phyloP scores from a whole-genome alignment of 257 asterid genomes.

The Thymus quinquecostatus region DNA sequence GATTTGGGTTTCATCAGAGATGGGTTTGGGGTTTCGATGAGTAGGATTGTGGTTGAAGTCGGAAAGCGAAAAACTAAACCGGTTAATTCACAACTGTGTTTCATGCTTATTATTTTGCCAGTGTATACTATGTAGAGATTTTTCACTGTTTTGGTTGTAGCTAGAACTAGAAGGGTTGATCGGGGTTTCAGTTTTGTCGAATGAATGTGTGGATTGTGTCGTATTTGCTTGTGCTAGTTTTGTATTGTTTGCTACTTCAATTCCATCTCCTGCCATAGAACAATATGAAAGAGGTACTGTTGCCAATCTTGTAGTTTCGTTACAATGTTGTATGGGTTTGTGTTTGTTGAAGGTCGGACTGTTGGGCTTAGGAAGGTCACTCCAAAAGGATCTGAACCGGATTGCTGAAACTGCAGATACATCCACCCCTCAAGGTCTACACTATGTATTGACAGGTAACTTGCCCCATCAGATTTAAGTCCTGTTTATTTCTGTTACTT shows the following conservation, averaged over 20 bases:
- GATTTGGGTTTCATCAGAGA: background rate
- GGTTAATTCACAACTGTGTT: too few relatives aligned
- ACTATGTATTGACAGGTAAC: conserved; percentile 93
- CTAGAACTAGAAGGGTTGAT: background rate
- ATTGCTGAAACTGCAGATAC: conserved; percentile 94
- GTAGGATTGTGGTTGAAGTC: too few relatives aligned
- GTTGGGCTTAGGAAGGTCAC: conserved; percentile 88
- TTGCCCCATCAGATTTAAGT: conserved; percentile 9
- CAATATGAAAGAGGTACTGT: too few relatives aligned
- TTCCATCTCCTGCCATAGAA: too few relatives aligned
- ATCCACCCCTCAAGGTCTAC: conserved; percentile 84
- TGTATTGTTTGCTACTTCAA: too few relatives aligned
- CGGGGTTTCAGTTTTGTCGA: background rate
- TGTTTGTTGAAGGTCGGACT: conserved; percentile 71
- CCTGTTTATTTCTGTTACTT: background rate
- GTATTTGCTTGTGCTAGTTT: too few relatives aligned
- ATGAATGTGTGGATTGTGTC: background rate
- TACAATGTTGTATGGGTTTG: conserved; percentile 1
- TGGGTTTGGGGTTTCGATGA: background rate
- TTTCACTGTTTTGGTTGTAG: too few relatives aligned
- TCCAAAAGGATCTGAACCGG: conserved; percentile 84
- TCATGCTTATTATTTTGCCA: too few relatives aligned
- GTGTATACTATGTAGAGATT: too few relatives aligned
- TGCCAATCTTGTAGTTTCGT: conserved; percentile 10
- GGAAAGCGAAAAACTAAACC: too few relatives aligned